Conservation (phyloP, 1,284 basidiomycete genomes). For the Moesziomyces antarcticus region DNA sequence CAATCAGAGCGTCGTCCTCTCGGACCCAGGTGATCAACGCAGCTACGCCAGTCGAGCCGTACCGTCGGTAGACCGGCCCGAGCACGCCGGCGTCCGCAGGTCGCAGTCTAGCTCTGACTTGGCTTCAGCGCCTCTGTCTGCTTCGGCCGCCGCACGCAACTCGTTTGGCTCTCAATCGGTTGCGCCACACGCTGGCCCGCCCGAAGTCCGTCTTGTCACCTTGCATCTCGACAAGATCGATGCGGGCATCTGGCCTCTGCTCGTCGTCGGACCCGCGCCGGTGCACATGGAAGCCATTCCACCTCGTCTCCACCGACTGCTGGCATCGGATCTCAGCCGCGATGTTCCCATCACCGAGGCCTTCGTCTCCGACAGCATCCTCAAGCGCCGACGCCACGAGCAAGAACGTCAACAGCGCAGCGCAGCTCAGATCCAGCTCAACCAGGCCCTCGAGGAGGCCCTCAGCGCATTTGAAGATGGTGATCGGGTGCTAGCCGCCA, state of each 20-base stretch:
- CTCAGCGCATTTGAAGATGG: conserved; percentile 32
- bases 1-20: conserved; percentile 38
- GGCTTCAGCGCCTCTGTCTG: conserved; percentile 2
- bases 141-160: not conserved
- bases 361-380: conserved; percentile 23
- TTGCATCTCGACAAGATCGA: conserved; percentile 51
- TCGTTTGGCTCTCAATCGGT: not conserved
- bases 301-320: conserved; percentile 9
- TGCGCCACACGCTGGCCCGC: conserved; percentile 16
- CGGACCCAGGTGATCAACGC: conserved; percentile 34
- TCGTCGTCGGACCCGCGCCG: conserved; percentile 48
- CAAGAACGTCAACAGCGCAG: conserved; percentile 22
- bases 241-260: conserved; percentile 50
- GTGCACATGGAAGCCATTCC: conserved; percentile 19
- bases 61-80: not conserved
- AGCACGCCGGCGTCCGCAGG: conserved; percentile 10
- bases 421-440: conserved; percentile 41
- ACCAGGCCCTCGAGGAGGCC: conserved; percentile 42
- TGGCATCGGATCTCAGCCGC: conserved; percentile 23
- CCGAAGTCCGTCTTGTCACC: conserved; percentile 45
- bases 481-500: conserved; percentile 32
- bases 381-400: conserved; percentile 5
- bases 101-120: conserved; percentile 25
- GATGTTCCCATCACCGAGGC: conserved; percentile 16
- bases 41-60: not conserved